Base-by-base conservation (phyloP, 345 rosid species). In the Lepidium africanum region DNA sequence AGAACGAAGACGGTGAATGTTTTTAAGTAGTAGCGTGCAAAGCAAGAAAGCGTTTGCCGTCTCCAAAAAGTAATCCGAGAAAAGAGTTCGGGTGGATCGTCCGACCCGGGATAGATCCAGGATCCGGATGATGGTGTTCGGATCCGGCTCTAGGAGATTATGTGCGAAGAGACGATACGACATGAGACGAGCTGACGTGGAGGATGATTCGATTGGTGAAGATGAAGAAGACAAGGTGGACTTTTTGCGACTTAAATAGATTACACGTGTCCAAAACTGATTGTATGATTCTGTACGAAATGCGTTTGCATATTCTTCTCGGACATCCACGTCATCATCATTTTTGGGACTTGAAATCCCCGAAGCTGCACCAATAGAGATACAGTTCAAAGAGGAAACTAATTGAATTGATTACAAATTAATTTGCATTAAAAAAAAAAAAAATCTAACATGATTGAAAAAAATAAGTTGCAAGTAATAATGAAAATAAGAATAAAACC, bases 241-340 rank as follows among this genome's bases (percentile, higher is more conserved):
- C 14, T 39, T 41, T 51, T 47, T 19, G 32, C 73, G 58, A 55
- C 71, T 61, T 12, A 86, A 41, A 0, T 78, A 38, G 0, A 75
- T 51, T 35, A 85, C 89, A 37, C 84, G 91, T 55, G 85, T 79
- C 98, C 95, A 92, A 9, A 92, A 87, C 0, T 86, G 81, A 15
- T 65, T 76, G 81, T 86, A 89, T 6, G 98, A 92, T 78, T 89
- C 91, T 1, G 98, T 92, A 42, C 95, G 72, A 39, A 89, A 89
- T 15, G 98, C 95, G 9, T 86, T 83, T 48, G 92, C 95, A 55
- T 92, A 89, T 67, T 92, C 98, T 71, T 87, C 98, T 0, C 86
- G 82, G 0, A 91, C 83, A 50, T 88, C 96, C 25, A 85, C 77
- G 37, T 23, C 64, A 7, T 50, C 53, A 12, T 40, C 61, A 7